A percentile compares a stretch with the other conserved stretches of the same genome.
Conservation (phyloP, 1,139 yeast species). For the Yamadazyma conglobata region DNA sequence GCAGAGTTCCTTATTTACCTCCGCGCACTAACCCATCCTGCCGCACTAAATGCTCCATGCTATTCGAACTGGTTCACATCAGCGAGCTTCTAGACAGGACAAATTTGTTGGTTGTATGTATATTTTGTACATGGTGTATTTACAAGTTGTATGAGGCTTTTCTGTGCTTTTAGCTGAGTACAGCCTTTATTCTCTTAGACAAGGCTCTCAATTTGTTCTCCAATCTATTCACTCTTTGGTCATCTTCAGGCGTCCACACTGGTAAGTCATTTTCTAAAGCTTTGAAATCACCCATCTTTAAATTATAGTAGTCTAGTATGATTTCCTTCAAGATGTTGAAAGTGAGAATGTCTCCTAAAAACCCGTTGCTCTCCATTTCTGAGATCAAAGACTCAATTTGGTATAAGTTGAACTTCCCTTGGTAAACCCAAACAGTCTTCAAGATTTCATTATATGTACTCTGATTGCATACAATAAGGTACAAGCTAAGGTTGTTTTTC, state of each 20-base stretch:
- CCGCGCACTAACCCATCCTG: too few species aligned
- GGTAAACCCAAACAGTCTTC: slow-evolving; percentile 35
- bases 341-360: slow-evolving; percentile 35
- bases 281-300: slow-evolving; percentile 28
- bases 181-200: slow-evolving; percentile 2
- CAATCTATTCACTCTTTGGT: slow-evolving; percentile 27
- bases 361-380: slow-evolving; percentile 45
- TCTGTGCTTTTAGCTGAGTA: too few species aligned
- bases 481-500: slow-evolving; percentile 31
- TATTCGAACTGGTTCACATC: too few species aligned
- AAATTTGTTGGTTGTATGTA: too few species aligned
- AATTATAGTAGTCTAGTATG: slow-evolving; percentile 32
- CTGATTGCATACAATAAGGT: slow-evolving; percentile 39
- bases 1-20: too few species aligned
- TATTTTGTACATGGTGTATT: neutral
- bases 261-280: slow-evolving; percentile 19
- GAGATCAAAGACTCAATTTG: slow-evolving; percentile 31
- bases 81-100: too few species aligned
- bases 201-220: slow-evolving; percentile 18
- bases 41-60: too few species aligned
- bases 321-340: slow-evolving; percentile 36
- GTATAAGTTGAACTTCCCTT: slow-evolving; percentile 35
- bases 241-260: slow-evolving; percentile 39
- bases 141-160: neutral
- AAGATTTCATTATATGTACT: slow-evolving; percentile 41